Percentiles rank a stretch among this genome's conserved stretches.
Conservation (phyloP, 2,329 filamentous ascomycete species). For the Macrophomina tecta region DNA sequence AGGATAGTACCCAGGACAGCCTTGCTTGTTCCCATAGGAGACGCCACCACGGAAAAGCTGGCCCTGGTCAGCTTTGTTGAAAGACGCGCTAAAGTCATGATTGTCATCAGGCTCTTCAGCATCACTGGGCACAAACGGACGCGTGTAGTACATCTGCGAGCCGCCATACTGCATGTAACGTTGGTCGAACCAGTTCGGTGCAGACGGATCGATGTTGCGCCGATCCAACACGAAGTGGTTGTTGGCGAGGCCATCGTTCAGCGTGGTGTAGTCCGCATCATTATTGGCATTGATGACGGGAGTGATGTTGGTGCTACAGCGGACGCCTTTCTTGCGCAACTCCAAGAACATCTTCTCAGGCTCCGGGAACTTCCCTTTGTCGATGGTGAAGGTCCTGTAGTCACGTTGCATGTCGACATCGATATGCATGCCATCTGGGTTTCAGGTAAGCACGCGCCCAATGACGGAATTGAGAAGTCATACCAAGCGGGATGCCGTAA, state of each 20-base stretch:
- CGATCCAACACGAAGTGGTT: slow-evolving; percentile 33
- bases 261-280: slow-evolving; percentile 35
- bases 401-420: slow-evolving; percentile 49
- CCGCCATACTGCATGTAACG: slow-evolving; percentile 35
- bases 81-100: background rate
- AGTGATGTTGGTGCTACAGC: slow-evolving; percentile 50
- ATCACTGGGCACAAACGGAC: background rate
- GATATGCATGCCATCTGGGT: slow-evolving; percentile 43
- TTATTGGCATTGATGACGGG: slow-evolving; percentile 40
- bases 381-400: slow-evolving; percentile 48
- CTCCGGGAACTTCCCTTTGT: slow-evolving; percentile 41
- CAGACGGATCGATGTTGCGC: slow-evolving; percentile 21
- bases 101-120: background rate
- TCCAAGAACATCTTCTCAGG: slow-evolving; percentile 43
- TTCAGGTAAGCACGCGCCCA: background rate
- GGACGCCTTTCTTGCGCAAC: slow-evolving; percentile 42
- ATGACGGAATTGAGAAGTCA: background rate
- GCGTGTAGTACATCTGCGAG: slow-evolving; percentile 31
- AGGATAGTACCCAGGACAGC: slow-evolving; percentile 42
- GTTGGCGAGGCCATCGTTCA: slow-evolving; percentile 33
- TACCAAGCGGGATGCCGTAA: slow-evolving; percentile 39
- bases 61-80: background rate
- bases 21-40: slow-evolving; percentile 35
- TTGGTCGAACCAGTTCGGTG: slow-evolving; percentile 32
- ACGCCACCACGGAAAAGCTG: slow-evolving; percentile 44